Evolutionary conservation across 768 basidiomycete genomes (phyloP).

Genomic region (Tulasnella sp.): DNA sequence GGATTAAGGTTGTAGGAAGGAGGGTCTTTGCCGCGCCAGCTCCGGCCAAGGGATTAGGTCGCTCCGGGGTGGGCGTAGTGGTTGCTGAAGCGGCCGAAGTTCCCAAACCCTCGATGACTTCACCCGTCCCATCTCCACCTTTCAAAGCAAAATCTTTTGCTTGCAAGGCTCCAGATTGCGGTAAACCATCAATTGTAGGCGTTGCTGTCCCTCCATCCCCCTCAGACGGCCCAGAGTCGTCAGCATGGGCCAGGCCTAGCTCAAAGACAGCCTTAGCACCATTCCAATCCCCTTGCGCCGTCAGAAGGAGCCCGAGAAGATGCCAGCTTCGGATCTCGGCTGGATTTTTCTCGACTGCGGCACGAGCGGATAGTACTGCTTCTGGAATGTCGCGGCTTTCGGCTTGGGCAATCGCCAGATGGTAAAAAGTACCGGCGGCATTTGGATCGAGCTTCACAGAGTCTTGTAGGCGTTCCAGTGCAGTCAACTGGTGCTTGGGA

Average conservation of each 20-base stretch:
- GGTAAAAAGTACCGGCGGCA: constrained; percentile 59
- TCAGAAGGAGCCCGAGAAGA: constrained; percentile 80
- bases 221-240: constrained; percentile 38
- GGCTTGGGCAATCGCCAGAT: constrained; percentile 77
- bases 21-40: constrained; percentile 33
- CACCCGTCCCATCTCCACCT: constrained; percentile 28
- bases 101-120: neutral
- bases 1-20: constrained; percentile 43
- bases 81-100: neutral
- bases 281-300: constrained; percentile 75
- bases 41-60: neutral
- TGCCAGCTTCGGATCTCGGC: constrained; percentile 82
- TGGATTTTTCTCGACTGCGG: constrained; percentile 69
- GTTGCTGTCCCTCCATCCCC: neutral
- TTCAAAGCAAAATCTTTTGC: constrained; percentile 35
- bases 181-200: constrained; percentile 26
- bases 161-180: neutral
- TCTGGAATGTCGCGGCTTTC: constrained; percentile 68
- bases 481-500: constrained; percentile 56
- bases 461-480: constrained; percentile 41
- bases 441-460: constrained; percentile 43
- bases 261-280: constrained; percentile 78
- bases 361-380: constrained; percentile 67
- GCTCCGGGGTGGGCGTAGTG: neutral
- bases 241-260: constrained; percentile 68